phyloP scores from a whole-genome alignment of 106 monocot species.

The Platanthera guangdongensis region DNA sequence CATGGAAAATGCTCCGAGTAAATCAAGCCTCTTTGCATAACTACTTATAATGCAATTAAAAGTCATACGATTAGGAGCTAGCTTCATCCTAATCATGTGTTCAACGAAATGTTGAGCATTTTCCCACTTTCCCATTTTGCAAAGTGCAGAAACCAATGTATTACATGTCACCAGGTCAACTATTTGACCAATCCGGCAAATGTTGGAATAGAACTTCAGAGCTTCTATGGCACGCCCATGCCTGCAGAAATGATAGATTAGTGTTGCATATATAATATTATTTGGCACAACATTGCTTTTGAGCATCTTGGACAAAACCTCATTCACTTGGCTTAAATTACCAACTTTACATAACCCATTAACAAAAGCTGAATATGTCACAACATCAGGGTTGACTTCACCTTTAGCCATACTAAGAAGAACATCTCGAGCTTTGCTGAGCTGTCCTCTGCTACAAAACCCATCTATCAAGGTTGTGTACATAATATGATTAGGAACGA shows the following conservation, averaged over 20 bases:
- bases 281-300: conserved; percentile 45
- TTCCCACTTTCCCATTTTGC: conserved; percentile 25
- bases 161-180: conserved; percentile 40
- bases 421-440: conserved; percentile 29
- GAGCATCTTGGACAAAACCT: conserved; percentile 44
- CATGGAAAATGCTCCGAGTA: conserved; percentile 33
- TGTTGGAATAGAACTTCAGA: conserved; percentile 34
- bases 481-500: conserved; percentile 32
- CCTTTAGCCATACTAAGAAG: conserved; percentile 34
- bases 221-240: conserved; percentile 42
- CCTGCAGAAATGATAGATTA: conserved; percentile 42
- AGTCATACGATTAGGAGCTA: conserved; percentile 20
- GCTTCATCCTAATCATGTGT: conserved; percentile 55
- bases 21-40: conserved; percentile 40
- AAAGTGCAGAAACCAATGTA: conserved; percentile 39
- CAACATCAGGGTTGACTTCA: conserved; percentile 49
- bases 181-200: conserved; percentile 20
- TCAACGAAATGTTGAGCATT: conserved; percentile 60
- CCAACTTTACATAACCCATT: conserved; percentile 51
- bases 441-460: conserved; percentile 38
- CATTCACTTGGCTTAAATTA: conserved; percentile 19
- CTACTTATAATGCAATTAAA: conserved; percentile 52
- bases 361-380: conserved; percentile 61
- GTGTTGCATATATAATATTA: conserved; percentile 37
- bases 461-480: conserved; percentile 64